Evolutionary conservation across 768 basidiomycete species (phyloP).

Genomic region (Collybia nuda): DNA sequence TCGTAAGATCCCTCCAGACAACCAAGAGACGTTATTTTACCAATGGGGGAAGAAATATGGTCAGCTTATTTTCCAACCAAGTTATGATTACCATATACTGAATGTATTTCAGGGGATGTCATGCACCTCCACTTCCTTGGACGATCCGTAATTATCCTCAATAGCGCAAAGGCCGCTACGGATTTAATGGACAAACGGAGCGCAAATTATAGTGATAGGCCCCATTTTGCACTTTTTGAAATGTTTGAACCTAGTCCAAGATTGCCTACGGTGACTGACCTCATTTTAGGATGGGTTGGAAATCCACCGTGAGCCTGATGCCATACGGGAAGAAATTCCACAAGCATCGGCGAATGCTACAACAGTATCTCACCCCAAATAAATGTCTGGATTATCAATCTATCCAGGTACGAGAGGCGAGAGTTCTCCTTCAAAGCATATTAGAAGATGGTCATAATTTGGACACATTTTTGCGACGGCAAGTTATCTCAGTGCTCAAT

Average conservation of each 20-base stretch:
- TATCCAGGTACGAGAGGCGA: neutral
- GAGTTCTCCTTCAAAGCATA: slow-evolving; percentile 4
- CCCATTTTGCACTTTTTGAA: slow-evolving; percentile 66
- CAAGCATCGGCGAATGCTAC: slow-evolving; percentile 5
- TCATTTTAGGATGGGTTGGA: slow-evolving; percentile 42
- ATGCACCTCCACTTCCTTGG: slow-evolving; percentile 67
- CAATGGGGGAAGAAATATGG: slow-evolving; percentile 67
- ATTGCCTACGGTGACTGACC: slow-evolving; percentile 8
- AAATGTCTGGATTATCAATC: slow-evolving; percentile 1
- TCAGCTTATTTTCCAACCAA: slow-evolving; percentile 23
- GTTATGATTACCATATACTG: neutral
- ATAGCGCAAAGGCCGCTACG: slow-evolving; percentile 52
- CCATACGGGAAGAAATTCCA: slow-evolving; percentile 6
- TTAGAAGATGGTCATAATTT: slow-evolving; percentile 1
- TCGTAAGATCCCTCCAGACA: slow-evolving; percentile 4
- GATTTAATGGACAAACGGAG: slow-evolving; percentile 74
- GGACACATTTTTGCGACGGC: slow-evolving; percentile 20
- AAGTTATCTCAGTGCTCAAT: slow-evolving; percentile 1
- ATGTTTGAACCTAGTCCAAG: slow-evolving; percentile 43
- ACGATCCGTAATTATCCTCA: slow-evolving; percentile 67
- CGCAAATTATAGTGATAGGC: slow-evolving; percentile 74
- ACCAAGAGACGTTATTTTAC: slow-evolving; percentile 15
- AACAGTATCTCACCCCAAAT: slow-evolving; percentile 1
- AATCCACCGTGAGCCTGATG: slow-evolving; percentile 53
- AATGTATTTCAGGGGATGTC: slow-evolving; percentile 49